Conservation (phyloP, 441 rosid species). For the Pelargonium cotyledonis region DNA sequence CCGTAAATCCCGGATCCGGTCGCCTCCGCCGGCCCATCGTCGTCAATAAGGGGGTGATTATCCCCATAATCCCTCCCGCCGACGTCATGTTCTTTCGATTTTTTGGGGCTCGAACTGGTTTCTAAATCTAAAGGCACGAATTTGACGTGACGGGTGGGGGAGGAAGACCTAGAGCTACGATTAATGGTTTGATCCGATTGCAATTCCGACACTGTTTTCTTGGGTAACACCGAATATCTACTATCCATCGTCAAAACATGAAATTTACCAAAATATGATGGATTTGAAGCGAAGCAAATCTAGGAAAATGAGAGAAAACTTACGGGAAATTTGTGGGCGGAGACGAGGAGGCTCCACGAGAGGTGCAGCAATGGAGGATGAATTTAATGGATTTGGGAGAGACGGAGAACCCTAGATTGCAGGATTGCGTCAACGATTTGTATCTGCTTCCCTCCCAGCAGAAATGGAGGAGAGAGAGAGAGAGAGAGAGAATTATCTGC, state of each 20-base stretch:
- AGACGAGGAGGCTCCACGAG: not conserved
- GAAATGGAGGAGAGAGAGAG: too few species aligned
- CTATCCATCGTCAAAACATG: conserved; percentile 43
- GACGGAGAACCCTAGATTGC: conserved; percentile 20
- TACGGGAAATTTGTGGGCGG: conserved; percentile 7
- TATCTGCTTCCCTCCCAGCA: conserved; percentile 2
- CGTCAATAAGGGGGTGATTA: conserved; percentile 30
- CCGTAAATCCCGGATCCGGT: conserved; percentile 63
- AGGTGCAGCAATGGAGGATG: not conserved
- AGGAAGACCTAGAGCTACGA: conserved; percentile 10
- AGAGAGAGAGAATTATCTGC: not conserved
- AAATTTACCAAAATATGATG: not conserved
- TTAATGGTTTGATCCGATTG: not conserved
- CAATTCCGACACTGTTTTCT: conserved; percentile 34
- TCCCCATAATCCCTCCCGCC: conserved; percentile 40
- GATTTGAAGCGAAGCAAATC: not conserved
- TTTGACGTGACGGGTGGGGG: conserved; percentile 28
- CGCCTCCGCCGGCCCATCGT: conserved; percentile 10
- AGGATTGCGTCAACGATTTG: conserved; percentile 29
- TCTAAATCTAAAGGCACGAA: conserved; percentile 43
- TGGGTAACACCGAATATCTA: conserved; percentile 59
- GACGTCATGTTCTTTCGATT: conserved; percentile 21
- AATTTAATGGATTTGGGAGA: not conserved
- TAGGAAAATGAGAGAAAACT: conserved; percentile 5
- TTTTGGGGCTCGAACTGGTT: conserved; percentile 24